phyloP scores from a whole-genome alignment of 2,329 filamentous ascomycete genomes.

The Diaporthe sp. region DNA sequence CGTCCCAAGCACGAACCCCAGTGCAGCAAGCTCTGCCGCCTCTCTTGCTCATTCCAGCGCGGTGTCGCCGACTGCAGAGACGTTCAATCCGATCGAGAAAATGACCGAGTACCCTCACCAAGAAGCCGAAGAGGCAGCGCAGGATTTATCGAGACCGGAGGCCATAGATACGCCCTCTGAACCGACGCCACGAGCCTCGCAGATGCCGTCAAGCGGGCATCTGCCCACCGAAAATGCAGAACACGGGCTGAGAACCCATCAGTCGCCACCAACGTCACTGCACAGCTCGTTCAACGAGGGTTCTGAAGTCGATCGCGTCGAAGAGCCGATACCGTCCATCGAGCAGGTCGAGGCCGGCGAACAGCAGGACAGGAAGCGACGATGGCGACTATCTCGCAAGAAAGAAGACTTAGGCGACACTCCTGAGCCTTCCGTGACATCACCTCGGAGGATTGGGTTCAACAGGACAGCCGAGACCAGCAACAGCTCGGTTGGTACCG shows the following conservation, averaged over 20 bases:
- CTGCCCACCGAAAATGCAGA: conserved; percentile 61
- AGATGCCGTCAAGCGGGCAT: conserved; percentile 57
- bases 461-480: conserved; percentile 76
- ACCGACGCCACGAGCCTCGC: conserved; percentile 61
- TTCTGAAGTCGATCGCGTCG: conserved; percentile 82
- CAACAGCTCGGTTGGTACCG: conserved; percentile 77
- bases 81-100: conserved; percentile 62
- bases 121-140: conserved; percentile 38
- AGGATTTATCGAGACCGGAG: conserved; percentile 42
- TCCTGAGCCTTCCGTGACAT: conserved; percentile 56
- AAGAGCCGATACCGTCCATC: conserved; percentile 62
- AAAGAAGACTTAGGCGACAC: conserved; percentile 69
- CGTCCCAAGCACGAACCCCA: conserved; percentile 82
- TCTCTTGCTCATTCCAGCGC: conserved; percentile 72
- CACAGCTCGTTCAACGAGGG: conserved; percentile 85
- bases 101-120: conserved; percentile 36
- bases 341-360: conserved; percentile 53
- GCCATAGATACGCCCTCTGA: conserved; percentile 57
- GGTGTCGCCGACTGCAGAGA: conserved; percentile 62
- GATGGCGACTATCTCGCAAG: conserved; percentile 79
- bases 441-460: conserved; percentile 65
- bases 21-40: conserved; percentile 89
- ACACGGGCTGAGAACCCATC: conserved; percentile 71
- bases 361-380: conserved; percentile 75
- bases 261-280: conserved; percentile 82